Percentiles rank a stretch among this genome's conserved stretches.
These are phyloP conservation scores for Chrysanthemum makinoi DNA, from an alignment of 129 eudicot genomes.

Conservation along the genomic window DNA sequence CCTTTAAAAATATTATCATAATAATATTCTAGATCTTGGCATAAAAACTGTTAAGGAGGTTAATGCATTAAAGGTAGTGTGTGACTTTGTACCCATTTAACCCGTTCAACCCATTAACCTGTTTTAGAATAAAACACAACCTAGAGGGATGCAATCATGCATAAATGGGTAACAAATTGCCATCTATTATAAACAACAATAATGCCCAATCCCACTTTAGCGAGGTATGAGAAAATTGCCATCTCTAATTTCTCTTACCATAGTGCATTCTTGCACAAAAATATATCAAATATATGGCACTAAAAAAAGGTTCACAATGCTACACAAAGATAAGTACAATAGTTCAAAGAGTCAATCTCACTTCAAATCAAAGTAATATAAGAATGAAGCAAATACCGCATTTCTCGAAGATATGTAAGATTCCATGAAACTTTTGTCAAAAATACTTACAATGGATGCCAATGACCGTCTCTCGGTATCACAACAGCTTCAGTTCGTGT, in stretches of 20 bases:
- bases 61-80: neutral
- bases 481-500: no score
- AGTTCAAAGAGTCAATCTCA: neutral
- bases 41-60: neutral
- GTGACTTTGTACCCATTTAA: neutral
- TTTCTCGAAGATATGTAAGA: no score
- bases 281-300: neutral
- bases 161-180: neutral
- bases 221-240: neutral
- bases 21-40: neutral
- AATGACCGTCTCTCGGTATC: no score
- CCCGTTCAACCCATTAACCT: neutral
- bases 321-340: neutral
- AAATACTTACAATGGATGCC: no score
- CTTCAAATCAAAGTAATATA: neutral
- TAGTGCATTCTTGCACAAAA: neutral
- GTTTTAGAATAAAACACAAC: neutral
- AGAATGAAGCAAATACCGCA: constrained; percentile 44
- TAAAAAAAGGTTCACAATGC: neutral
- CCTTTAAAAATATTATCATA: neutral
- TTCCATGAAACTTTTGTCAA: no score
- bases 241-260: constrained; percentile 3
- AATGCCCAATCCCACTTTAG: no score
- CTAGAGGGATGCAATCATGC: neutral
- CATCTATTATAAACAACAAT: no score